These are phyloP conservation scores for Nakataea oryzae DNA, from an alignment of 2,329 filamentous ascomycete genomes.

Conservation along the genomic window DNA sequence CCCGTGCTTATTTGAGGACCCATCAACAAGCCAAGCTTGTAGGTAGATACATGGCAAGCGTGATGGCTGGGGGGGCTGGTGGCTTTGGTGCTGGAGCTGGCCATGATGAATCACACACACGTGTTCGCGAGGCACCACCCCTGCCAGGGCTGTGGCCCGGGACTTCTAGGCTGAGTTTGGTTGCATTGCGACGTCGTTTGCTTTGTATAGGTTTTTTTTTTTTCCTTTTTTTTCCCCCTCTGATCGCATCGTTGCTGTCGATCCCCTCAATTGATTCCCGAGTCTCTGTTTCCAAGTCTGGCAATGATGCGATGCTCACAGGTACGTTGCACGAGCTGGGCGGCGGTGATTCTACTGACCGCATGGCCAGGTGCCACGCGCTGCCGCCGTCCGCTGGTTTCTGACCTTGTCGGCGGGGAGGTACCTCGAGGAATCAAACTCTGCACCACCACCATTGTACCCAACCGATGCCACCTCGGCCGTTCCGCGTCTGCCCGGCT, in stretches of 20 bases:
- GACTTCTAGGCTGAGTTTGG: not conserved
- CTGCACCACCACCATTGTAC: not conserved
- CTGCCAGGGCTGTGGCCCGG: no score
- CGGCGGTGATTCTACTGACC: not conserved
- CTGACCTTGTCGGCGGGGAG: not conserved
- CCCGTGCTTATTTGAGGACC: not conserved
- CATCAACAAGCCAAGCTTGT: not conserved
- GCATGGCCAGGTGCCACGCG: not conserved
- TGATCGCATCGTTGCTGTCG: no score
- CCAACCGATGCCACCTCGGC: not conserved
- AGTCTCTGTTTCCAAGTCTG: not conserved
- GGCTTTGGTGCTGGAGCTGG: not conserved
- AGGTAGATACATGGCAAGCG: no score
- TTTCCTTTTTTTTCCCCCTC: no score
- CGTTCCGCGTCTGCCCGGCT: not conserved
- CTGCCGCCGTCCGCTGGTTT: not conserved
- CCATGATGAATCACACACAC: not conserved
- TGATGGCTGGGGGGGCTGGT: not conserved
- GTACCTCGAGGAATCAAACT: not conserved
- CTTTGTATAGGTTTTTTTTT: not conserved
- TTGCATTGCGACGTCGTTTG: not conserved
- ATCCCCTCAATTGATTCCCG: not conserved
- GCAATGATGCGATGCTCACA: not conserved
- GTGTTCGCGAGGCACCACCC: not conserved
- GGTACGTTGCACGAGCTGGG: not conserved